Conservation (phyloP, 371 early-diverging fungal genomes). For the Mortierella sp. region DNA sequence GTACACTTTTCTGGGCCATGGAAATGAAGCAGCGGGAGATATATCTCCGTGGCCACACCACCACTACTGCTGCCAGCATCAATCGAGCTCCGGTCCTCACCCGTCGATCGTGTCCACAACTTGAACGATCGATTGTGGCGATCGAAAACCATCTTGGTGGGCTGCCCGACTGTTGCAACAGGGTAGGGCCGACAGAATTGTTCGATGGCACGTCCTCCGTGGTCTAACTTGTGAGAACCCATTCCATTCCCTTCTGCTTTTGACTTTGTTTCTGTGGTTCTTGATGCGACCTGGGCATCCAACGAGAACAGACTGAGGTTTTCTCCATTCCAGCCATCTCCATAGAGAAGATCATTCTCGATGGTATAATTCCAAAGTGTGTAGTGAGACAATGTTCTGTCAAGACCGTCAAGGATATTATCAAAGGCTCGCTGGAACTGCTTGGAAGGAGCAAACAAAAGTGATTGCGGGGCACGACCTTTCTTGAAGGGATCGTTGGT, state of each 20-base stretch:
- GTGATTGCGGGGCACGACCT: too few relatives aligned
- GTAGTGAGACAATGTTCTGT: slow-evolving; percentile 65
- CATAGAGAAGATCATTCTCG: slow-evolving; percentile 64
- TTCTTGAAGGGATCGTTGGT: neutral
- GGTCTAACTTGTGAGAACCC: slow-evolving; percentile 13
- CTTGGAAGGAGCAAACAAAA: slow-evolving; percentile 31
- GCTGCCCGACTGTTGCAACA: slow-evolving; percentile 34
- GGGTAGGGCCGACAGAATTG: slow-evolving; percentile 51
- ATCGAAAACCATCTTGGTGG: slow-evolving; percentile 29
- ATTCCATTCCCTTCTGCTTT: neutral
- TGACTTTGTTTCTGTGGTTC: neutral
- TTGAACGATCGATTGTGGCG: slow-evolving; percentile 19
- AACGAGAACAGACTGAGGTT: slow-evolving; percentile 62
- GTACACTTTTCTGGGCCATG: slow-evolving; percentile 9
- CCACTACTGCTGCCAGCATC: neutral
- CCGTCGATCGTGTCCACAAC: slow-evolving; percentile 14
- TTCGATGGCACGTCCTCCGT: slow-evolving; percentile 41
- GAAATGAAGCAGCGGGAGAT: slow-evolving; percentile 35
- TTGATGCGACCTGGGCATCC: neutral
- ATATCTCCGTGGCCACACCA: slow-evolving; percentile 23
- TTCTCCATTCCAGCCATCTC: slow-evolving; percentile 82
- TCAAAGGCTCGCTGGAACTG: slow-evolving; percentile 63
- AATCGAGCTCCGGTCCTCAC: neutral
- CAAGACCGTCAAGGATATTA: slow-evolving; percentile 71
- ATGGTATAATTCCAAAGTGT: slow-evolving; percentile 76